Conservation (phyloP, 164 flowering plant species). For the Nelumbo lutea region DNA sequence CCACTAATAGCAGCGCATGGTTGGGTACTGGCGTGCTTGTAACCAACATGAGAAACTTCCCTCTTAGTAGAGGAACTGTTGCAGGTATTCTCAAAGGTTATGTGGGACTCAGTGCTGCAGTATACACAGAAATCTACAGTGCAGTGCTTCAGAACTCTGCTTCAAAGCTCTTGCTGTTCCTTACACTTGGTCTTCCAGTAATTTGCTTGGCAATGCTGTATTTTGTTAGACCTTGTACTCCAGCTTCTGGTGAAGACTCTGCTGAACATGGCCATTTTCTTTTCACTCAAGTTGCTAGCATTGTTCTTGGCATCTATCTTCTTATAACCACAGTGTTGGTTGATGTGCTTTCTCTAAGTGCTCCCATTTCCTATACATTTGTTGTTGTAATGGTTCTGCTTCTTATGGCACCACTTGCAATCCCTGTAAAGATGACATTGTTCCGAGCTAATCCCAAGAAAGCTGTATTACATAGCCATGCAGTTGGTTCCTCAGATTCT, state of each 20-base stretch:
- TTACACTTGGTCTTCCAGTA: conserved; percentile 72
- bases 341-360: conserved; percentile 33
- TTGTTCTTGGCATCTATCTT: conserved; percentile 64
- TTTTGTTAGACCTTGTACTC: conserved; percentile 70
- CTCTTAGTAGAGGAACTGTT: conserved; percentile 74
- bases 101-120: conserved; percentile 79
- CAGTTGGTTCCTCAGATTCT: conserved; percentile 24
- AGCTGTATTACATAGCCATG: background rate
- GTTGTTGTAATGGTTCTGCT: conserved; percentile 58
- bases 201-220: conserved; percentile 64
- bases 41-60: conserved; percentile 91
- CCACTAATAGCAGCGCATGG: conserved; percentile 80
- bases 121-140: conserved; percentile 67
- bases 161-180: conserved; percentile 52
- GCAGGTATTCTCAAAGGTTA: conserved; percentile 90
- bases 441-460: background rate
- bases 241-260: conserved; percentile 61
- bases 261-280: conserved; percentile 54
- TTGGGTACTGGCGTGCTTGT: conserved; percentile 73
- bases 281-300: conserved; percentile 60
- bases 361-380: conserved; percentile 34
- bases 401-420: conserved; percentile 30
- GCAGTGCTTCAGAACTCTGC: conserved; percentile 53
- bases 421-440: background rate
- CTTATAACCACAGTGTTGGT: conserved; percentile 53